Evolutionary conservation across 164 flowering plant genomes (phyloP).

Genomic region (Brasenia schreberi): DNA sequence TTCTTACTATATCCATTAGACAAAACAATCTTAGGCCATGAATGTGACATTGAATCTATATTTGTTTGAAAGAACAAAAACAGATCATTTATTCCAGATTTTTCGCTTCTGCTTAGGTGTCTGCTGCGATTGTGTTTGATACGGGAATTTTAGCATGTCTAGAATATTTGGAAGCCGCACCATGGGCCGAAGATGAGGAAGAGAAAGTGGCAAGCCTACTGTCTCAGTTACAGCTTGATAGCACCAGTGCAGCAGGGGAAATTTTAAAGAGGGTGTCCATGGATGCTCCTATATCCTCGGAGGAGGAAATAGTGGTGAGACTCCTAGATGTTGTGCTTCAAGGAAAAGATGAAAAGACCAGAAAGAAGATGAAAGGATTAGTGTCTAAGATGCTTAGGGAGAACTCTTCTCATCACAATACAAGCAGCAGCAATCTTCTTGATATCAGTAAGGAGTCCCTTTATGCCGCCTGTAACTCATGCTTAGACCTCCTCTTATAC

Average conservation of each 20-base stretch:
- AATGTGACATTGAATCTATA: too few species aligned
- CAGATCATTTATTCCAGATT: too few species aligned
- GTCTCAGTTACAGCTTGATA: constrained; percentile 72
- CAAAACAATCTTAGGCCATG: too few species aligned
- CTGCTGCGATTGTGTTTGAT: constrained; percentile 86
- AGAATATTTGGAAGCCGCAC: constrained; percentile 95
- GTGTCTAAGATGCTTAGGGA: constrained; percentile 83
- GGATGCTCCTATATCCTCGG: constrained; percentile 39
- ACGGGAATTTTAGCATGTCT: constrained; percentile 86
- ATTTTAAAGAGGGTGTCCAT: constrained; percentile 77
- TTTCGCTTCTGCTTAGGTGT: constrained; percentile 32
- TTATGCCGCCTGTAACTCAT: constrained; percentile 64
- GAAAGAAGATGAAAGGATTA: constrained; percentile 87
- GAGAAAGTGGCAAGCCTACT: constrained; percentile 69
- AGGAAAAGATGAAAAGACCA: constrained; percentile 90
- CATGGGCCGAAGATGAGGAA: constrained; percentile 99
- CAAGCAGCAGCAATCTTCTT: not conserved
- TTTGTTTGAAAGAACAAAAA: too few species aligned
- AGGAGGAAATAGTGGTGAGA: constrained; percentile 51
- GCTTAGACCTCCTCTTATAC: constrained; percentile 41
- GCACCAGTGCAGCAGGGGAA: constrained; percentile 67
- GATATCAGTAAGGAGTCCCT: constrained; percentile 72
- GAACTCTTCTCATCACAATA: constrained; percentile 40
- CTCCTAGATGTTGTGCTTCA: constrained; percentile 78
- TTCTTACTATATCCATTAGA: too few species aligned